A percentile compares a stretch with the other conserved stretches of the same genome.
These are phyloP conservation scores for Acanthamoeba healyi DNA, from an alignment of 208 protist genomes.

Conservation along the genomic window DNA sequence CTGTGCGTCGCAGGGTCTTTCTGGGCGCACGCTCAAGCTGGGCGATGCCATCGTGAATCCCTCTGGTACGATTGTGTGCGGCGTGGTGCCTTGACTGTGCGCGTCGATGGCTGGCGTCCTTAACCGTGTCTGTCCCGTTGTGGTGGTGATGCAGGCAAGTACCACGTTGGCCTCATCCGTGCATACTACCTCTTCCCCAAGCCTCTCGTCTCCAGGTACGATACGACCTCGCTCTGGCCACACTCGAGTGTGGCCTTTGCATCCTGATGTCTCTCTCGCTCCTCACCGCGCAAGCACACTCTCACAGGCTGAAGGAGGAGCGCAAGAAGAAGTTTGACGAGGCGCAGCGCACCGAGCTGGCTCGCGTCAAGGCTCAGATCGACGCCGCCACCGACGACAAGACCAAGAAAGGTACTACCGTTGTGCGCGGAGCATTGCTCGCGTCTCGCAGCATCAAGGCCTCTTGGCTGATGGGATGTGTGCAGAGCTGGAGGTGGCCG, in stretches of 20 bases:
- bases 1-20: slow-evolving; percentile 72
- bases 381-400: slow-evolving; percentile 56
- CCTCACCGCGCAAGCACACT: neutral
- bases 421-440: too few relatives aligned
- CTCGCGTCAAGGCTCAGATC: slow-evolving; percentile 1
- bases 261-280: neutral
- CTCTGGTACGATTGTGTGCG: slow-evolving; percentile 22
- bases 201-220: slow-evolving; percentile 35
- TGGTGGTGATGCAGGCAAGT: slow-evolving; percentile 70
- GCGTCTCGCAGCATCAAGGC: too few relatives aligned
- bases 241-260: neutral
- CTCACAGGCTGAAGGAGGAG: slow-evolving; percentile 78
- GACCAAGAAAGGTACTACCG: slow-evolving; percentile 4
- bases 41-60: slow-evolving; percentile 72
- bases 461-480: neutral
- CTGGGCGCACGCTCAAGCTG: slow-evolving; percentile 73
- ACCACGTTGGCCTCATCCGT: slow-evolving; percentile 72
- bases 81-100: too few relatives aligned
- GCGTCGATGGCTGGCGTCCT: neutral
- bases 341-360: slow-evolving; percentile 26
- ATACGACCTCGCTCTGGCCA: neutral
- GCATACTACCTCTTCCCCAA: slow-evolving; percentile 78
- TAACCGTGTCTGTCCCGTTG: neutral
- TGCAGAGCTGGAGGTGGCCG: slow-evolving; percentile 63
- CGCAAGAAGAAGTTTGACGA: slow-evolving; percentile 80